Base-by-base conservation (phyloP, 768 basidiomycete species). In the Pilatotrama ljubarskyi region DNA sequence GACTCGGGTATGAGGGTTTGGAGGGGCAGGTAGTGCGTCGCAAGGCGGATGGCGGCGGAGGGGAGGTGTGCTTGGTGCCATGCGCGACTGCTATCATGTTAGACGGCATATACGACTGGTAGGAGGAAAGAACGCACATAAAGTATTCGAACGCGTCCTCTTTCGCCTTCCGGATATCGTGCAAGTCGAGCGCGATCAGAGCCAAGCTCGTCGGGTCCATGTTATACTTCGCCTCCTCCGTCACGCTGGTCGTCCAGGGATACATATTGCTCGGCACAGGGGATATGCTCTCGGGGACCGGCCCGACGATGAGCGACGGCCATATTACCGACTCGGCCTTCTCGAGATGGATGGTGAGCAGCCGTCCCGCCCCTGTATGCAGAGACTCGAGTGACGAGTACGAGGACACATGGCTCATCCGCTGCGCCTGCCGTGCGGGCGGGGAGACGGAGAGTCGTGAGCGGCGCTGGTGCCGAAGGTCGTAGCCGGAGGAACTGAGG, bases 131-230 rank as follows among this genome's bases (percentile, higher is more conserved):
- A 52, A 46, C 90, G 70, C 68, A 88, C 90, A 90, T 71, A 65
- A 91, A 90, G 65, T 81, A 90, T 74, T 92, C 90, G 63, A 93
- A 93, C 3, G 91, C 91, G 59, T 85, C 87, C 43, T 88, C 86
- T 59, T 81, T 84, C 50, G 91, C 83, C 68, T 85, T 86, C 47
- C 88, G 80, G 49, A 93, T 90, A 69, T 92, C 90, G 48, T 82
- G 81, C 40, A 87, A 68, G 64, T 93, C 91, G 42, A 91, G 74
- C 9, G 81, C 91, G 60, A 85, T 80, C 53, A 92, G 73, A 1
- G 86, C 84, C 25, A 93, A 75, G 72, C 90, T 92, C 14, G 91
- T 93, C 1, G 91, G 85, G 70, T 93, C 91, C 88, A 93, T 91
- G 64, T 93, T 92, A 64, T 88, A 93, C 66, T 82, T 80, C 46